phyloP scores from a whole-genome alignment of 164 flowering plant species.

The Dillenia suffruticosa region DNA sequence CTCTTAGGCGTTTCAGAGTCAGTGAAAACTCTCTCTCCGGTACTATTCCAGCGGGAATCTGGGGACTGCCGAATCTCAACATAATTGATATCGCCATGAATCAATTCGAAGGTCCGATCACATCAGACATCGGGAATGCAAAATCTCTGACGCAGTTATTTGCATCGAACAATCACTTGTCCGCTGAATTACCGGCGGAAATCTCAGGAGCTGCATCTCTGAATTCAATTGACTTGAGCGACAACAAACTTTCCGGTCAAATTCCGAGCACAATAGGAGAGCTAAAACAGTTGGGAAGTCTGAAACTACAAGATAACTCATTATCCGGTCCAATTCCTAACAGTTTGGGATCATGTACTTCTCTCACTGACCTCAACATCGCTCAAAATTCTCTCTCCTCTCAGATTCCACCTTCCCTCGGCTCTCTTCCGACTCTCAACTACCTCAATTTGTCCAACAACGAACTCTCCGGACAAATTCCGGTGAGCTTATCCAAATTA shows the following conservation, averaged over 20 bases:
- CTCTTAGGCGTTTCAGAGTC: slow-evolving; percentile 59
- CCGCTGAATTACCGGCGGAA: slow-evolving; percentile 61
- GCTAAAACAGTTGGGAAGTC: slow-evolving; percentile 29
- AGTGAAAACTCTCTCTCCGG: slow-evolving; percentile 71
- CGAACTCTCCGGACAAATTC: slow-evolving; percentile 58
- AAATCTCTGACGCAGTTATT: slow-evolving; percentile 28
- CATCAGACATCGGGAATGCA: slow-evolving; percentile 50
- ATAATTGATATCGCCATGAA: slow-evolving; percentile 57
- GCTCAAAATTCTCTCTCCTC: slow-evolving; percentile 60
- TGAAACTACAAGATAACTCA: slow-evolving; percentile 41
- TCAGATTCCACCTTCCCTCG: slow-evolving; percentile 50
- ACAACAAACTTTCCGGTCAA: slow-evolving; percentile 49
- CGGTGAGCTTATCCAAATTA: slow-evolving; percentile 44
- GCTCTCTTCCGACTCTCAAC: slow-evolving; percentile 44
- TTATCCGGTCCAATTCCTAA: slow-evolving; percentile 56
- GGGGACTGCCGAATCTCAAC: slow-evolving; percentile 63
- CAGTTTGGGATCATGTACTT: slow-evolving; percentile 41
- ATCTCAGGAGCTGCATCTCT: slow-evolving; percentile 41
- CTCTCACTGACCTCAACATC: slow-evolving; percentile 50
- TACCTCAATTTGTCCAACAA: slow-evolving; percentile 64
- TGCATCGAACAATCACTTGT: slow-evolving; percentile 36
- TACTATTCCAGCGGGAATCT: slow-evolving; percentile 56
- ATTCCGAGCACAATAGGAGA: slow-evolving; percentile 52
- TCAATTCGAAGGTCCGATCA: slow-evolving; percentile 53
- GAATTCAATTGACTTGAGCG: slow-evolving; percentile 35